phyloP scores from a whole-genome alignment of 1,284 basidiomycete species.

The Irpex lacteus region DNA sequence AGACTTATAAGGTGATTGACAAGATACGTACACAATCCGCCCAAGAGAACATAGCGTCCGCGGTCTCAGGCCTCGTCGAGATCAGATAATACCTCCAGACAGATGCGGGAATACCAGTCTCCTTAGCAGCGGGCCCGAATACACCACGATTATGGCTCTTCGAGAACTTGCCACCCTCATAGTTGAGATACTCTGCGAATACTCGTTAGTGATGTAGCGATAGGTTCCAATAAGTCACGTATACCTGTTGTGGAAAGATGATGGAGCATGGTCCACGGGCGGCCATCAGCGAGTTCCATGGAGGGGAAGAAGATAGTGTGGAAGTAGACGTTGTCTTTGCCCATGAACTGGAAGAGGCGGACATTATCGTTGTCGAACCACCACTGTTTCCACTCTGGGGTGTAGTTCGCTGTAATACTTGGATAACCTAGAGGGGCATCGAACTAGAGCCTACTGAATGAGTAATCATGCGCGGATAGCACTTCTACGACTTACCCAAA shows the following conservation, averaged over 20 bases:
- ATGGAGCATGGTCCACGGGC: conserved; percentile 92
- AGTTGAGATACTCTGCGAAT: conserved; percentile 90
- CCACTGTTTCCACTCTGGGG: conserved; percentile 94
- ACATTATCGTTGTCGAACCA: conserved; percentile 96
- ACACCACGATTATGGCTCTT: conserved; percentile 97
- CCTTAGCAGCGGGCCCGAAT: conserved; percentile 92
- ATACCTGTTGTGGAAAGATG: conserved; percentile 93
- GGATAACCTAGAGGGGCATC: conserved; percentile 98
- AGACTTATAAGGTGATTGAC: neutral
- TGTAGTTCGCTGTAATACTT: conserved; percentile 96
- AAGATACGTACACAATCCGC: conserved; percentile 75
- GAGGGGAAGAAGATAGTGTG: conserved; percentile 97
- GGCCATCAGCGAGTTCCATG: conserved; percentile 86
- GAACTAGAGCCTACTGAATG: conserved; percentile 57
- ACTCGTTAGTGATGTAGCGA: neutral
- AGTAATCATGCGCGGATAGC: neutral
- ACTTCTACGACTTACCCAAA: conserved; percentile 61
- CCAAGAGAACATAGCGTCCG: conserved; percentile 98
- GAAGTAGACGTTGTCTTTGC: conserved; percentile 98
- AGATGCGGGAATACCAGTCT: conserved; percentile 89
- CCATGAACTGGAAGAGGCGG: conserved; percentile 98
- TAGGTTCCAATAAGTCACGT: neutral
- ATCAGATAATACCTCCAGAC: conserved; percentile 99
- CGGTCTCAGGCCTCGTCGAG: conserved; percentile 90
- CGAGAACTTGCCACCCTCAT: conserved; percentile 98